These are phyloP conservation scores for Centrapalus pauciflorus DNA, from an alignment of 129 eudicot genomes.

Conservation along the genomic window DNA sequence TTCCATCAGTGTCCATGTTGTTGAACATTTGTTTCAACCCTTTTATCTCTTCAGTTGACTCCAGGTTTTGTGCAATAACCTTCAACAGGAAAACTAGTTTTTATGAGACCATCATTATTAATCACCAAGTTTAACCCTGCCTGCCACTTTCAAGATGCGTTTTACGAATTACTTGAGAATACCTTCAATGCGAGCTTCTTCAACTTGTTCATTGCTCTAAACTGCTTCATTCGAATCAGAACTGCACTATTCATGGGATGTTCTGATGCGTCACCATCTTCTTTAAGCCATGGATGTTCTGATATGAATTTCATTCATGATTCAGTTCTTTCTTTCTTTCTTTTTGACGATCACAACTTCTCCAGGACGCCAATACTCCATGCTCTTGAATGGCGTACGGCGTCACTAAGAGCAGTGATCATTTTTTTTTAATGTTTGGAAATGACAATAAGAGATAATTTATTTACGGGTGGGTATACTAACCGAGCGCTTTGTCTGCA, in stretches of 20 bases:
- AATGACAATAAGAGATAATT: not conserved
- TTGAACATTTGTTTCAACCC: conserved; percentile 83
- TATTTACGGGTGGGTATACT: not conserved
- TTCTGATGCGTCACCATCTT: conserved; percentile 85
- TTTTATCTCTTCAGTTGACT: conserved; percentile 71
- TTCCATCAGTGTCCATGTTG: conserved; percentile 87
- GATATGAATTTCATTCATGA: not conserved
- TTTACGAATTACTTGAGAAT: conserved; percentile 11
- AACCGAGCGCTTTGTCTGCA: conserved; percentile 88
- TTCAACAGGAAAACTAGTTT: conserved; percentile 16
- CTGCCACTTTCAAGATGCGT: not conserved
- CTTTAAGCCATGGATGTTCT: conserved; percentile 97
- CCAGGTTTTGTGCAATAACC: conserved; percentile 81
- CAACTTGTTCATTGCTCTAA: conserved; percentile 94
- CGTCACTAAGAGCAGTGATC: too few species aligned
- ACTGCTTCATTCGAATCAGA: conserved; percentile 84
- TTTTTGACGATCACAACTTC: not conserved
- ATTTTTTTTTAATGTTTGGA: too few species aligned
- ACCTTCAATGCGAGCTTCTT: conserved; percentile 91
- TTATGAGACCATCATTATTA: not conserved
- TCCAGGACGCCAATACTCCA: not conserved
- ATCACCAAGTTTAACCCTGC: too few species aligned
- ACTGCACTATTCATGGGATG: conserved; percentile 85
- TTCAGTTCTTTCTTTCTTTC: not conserved
- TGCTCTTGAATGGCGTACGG: not conserved